Evolutionary conservation across 768 basidiomycete species (phyloP).

Genomic region (Tubosaeta sp.): DNA sequence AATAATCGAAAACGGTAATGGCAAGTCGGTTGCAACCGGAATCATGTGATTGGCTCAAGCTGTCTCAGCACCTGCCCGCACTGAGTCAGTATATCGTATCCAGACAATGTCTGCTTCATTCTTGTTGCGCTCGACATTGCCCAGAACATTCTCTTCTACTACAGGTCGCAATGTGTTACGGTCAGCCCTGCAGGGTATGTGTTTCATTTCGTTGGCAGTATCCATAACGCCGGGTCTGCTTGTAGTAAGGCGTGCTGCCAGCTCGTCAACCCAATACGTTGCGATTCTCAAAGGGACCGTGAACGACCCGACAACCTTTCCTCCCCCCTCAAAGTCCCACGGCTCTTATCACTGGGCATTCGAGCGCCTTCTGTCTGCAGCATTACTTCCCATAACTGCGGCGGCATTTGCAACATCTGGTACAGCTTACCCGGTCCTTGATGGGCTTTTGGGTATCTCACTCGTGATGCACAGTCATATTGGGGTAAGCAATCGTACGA

Average conservation of each 20-base stretch:
- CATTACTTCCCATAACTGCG: conserved; percentile 83
- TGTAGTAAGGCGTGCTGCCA: conserved; percentile 40
- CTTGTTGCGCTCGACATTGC: conserved; percentile 46
- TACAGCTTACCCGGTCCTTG: conserved; percentile 76
- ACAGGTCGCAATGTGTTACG: conserved; percentile 38
- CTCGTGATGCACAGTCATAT: conserved; percentile 95
- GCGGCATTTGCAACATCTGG: conserved; percentile 80
- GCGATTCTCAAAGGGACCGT: conserved; percentile 89
- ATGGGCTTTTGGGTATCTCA: conserved; percentile 82
- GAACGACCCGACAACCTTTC: conserved; percentile 93
- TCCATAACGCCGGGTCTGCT: not conserved
- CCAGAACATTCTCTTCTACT: conserved; percentile 37
- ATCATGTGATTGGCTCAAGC: conserved; percentile 14
- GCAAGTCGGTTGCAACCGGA: conserved; percentile 3
- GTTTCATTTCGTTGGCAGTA: not conserved
- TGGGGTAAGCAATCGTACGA: conserved; percentile 51
- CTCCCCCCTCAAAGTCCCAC: conserved; percentile 70
- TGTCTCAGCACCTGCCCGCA: too few relatives aligned
- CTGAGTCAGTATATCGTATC: not conserved
- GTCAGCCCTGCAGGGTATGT: conserved; percentile 40
- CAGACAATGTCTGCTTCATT: conserved; percentile 47
- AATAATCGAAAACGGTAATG: not conserved
- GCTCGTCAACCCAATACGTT: conserved; percentile 42
- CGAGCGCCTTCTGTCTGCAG: conserved; percentile 85
- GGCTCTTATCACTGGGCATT: conserved; percentile 94